Percentiles rank a stretch among this genome's conserved stretches.
phyloP scores from a whole-genome alignment of 2,329 filamentous ascomycete genomes.

The Cordyceps fumosorosea region DNA sequence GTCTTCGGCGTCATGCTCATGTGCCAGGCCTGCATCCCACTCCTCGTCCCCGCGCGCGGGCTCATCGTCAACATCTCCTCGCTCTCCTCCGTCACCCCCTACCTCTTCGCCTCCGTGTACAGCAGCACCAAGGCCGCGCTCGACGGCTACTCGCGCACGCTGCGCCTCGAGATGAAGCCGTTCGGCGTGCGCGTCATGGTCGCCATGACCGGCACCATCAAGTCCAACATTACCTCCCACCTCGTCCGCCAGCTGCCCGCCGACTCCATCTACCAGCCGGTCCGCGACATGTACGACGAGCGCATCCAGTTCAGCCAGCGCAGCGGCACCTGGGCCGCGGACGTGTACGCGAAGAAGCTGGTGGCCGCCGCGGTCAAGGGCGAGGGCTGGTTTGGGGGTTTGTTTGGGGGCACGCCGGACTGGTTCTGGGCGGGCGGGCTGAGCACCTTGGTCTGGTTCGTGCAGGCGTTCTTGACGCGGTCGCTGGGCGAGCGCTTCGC shows the following conservation, averaged over 20 bases:
- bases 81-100: conserved; percentile 43
- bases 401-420: conserved; percentile 17
- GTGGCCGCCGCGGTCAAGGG: conserved; percentile 37
- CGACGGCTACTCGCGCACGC: conserved; percentile 44
- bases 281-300: conserved; percentile 39
- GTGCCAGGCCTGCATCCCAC: conserved; percentile 42
- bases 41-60: conserved; percentile 43
- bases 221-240: conserved; percentile 42
- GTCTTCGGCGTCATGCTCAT: conserved; percentile 53
- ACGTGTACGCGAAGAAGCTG: conserved; percentile 35
- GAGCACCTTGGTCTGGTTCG: neutral
- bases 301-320: conserved; percentile 44
- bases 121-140: conserved; percentile 49
- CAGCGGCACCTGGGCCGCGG: conserved; percentile 36
- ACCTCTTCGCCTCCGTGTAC: conserved; percentile 48
- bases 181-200: conserved; percentile 52
- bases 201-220: conserved; percentile 47
- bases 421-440: conserved; percentile 17
- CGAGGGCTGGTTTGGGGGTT: conserved; percentile 23
- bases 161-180: conserved; percentile 47
- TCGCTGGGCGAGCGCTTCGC: conserved; percentile 24
- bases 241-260: conserved; percentile 35
- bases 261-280: conserved; percentile 40
- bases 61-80: conserved; percentile 52
- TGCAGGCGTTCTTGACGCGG: conserved; percentile 17